Conservation (phyloP, 2,329 filamentous ascomycete species). For the Epichloe festucae region DNA sequence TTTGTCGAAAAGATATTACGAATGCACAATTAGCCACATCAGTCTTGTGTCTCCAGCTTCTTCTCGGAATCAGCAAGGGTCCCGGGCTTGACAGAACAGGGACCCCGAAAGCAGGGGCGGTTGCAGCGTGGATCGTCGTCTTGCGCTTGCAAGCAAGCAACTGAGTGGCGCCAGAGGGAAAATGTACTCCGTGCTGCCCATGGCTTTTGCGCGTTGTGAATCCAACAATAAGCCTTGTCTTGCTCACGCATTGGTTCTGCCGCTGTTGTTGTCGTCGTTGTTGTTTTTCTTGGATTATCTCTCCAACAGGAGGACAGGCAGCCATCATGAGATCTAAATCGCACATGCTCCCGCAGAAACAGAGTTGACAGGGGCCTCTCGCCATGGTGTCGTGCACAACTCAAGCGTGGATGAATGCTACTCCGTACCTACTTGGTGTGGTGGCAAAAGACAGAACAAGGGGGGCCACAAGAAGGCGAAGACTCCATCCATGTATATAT, state of each 20-base stretch:
- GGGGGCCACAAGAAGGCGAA: background rate
- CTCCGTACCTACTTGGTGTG: constrained; percentile 1
- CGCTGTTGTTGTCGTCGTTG: background rate
- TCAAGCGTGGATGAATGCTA: background rate
- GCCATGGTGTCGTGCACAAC: background rate
- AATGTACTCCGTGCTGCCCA: background rate
- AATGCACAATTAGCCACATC: background rate
- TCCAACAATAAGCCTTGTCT: background rate
- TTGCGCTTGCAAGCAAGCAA: background rate
- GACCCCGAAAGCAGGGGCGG: background rate
- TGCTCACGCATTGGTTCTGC: background rate
- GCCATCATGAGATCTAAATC: background rate
- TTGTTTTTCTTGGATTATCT: background rate
- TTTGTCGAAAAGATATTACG: too few relatives aligned
- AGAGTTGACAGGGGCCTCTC: background rate
- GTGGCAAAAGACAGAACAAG: constrained; percentile 6
- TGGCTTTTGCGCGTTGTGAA: background rate
- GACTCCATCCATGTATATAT: background rate
- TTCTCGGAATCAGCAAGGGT: background rate
- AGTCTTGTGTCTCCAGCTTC: background rate
- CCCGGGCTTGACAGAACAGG: background rate
- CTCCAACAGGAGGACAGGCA: background rate
- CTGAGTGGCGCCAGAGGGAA: background rate
- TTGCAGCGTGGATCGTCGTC: background rate
- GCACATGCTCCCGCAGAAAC: background rate